A percentile compares a stretch with the other conserved stretches of the same genome.
phyloP scores from a whole-genome alignment of 768 basidiomycete genomes.

The Solioccasus polychromus region DNA sequence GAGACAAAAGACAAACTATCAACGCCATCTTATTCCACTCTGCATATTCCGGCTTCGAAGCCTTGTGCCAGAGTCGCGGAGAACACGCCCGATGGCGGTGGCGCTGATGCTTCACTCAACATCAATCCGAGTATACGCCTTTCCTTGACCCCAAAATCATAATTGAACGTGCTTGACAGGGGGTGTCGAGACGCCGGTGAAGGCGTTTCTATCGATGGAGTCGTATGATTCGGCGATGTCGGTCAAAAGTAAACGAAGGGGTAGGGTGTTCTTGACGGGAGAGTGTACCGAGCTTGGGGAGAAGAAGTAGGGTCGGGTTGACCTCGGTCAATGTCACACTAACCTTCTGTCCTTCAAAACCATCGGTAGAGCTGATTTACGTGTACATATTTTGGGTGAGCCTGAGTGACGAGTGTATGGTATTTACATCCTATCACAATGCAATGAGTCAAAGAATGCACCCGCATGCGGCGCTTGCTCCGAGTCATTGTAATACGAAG shows the following conservation, averaged over 20 bases:
- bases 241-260: conserved; percentile 23
- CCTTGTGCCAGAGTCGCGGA: neutral
- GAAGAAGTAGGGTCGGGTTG: neutral
- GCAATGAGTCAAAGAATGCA: neutral
- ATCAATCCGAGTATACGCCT: conserved; percentile 9
- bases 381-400: neutral
- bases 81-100: neutral
- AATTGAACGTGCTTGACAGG: conserved; percentile 6
- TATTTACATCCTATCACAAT: neutral
- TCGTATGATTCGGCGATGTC: conserved; percentile 19
- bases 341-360: neutral
- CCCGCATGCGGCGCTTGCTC: neutral
- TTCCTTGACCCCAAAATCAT: neutral
- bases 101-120: conserved; percentile 4
- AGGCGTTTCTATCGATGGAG: conserved; percentile 16
- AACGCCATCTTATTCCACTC: neutral
- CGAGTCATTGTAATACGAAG: conserved; percentile 3
- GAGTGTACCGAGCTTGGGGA: conserved; percentile 12
- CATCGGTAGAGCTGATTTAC: too few species aligned
- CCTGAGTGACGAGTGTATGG: neutral
- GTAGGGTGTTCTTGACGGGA: conserved; percentile 19
- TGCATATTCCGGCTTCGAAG: conserved; percentile 4
- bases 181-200: conserved; percentile 20
- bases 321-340: neutral
- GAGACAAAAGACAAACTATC: neutral